phyloP scores from a whole-genome alignment of 2,329 filamentous ascomycete species.

The Xylaria sp. region DNA sequence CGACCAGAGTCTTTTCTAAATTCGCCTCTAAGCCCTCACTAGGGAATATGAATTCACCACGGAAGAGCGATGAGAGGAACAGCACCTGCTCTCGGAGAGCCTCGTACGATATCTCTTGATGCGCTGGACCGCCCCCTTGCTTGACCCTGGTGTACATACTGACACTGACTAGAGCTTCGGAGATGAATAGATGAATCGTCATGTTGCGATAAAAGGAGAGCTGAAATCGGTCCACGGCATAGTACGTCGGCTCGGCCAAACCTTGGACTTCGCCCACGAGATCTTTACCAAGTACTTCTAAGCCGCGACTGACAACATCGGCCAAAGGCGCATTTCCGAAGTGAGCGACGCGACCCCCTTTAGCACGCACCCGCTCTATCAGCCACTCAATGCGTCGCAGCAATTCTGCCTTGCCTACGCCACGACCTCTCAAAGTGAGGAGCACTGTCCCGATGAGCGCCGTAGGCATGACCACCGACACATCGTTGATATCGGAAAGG shows the following conservation, averaged over 20 bases:
- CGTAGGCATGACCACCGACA: constrained; percentile 98
- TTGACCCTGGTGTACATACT: constrained; percentile 93
- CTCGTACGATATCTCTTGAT: constrained; percentile 80
- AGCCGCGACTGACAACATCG: constrained; percentile 85
- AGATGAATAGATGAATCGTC: constrained; percentile 98
- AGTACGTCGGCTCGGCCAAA: constrained; percentile 90
- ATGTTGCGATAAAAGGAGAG: constrained; percentile 99
- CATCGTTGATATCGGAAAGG: constrained; percentile 91
- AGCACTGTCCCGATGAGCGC: constrained; percentile 94
- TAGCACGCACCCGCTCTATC: constrained; percentile 79
- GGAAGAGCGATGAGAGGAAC: constrained; percentile 93
- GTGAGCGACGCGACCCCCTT: constrained; percentile 92
- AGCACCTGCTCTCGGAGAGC: constrained; percentile 81
- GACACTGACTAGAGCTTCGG: constrained; percentile 88
- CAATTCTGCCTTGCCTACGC: constrained; percentile 87
- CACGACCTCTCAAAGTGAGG: constrained; percentile 88
- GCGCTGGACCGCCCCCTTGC: constrained; percentile 82
- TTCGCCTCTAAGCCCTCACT: constrained; percentile 85
- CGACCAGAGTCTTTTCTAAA: constrained; percentile 79
- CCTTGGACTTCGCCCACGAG: constrained; percentile 83
- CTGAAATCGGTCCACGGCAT: constrained; percentile 95
- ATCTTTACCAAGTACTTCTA: constrained; percentile 90
- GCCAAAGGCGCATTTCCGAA: constrained; percentile 84
- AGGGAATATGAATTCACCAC: constrained; percentile 96
- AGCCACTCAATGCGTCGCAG: constrained; percentile 92